phyloP scores from a whole-genome alignment of 108 stramenopile species.

The Chaetoceros tenuissimus region DNA sequence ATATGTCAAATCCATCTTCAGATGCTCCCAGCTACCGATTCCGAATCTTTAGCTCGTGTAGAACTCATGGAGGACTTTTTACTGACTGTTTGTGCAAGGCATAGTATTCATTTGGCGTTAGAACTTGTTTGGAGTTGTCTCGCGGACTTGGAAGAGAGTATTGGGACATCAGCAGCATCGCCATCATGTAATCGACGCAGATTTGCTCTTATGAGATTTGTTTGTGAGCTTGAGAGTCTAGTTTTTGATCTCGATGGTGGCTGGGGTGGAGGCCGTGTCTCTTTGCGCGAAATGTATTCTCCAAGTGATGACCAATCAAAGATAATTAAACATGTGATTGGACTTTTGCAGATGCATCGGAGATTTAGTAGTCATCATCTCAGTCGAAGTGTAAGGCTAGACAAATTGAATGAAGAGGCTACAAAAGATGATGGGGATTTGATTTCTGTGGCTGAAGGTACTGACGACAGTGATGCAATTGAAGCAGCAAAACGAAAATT shows the following conservation, averaged over 20 bases:
- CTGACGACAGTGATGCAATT: background rate
- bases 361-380: conserved; percentile 41
- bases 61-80: conserved; percentile 84
- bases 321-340: conserved; percentile 45
- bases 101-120: conserved; percentile 72
- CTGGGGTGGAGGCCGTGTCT: conserved; percentile 79
- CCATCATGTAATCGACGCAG: conserved; percentile 43
- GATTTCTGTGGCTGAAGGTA: background rate
- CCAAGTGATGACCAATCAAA: conserved; percentile 64
- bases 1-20: conserved; percentile 75
- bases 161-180: conserved; percentile 23
- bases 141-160: conserved; percentile 78
- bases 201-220: conserved; percentile 66
- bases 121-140: conserved; percentile 74
- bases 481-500: conserved; percentile 31
- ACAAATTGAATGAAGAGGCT: conserved; percentile 27
- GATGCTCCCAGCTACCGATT: conserved; percentile 68
- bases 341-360: conserved; percentile 47
- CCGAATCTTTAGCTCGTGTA: conserved; percentile 47
- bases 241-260: conserved; percentile 77
- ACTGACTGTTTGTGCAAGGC: conserved; percentile 52
- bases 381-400: conserved; percentile 54
- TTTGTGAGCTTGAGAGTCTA: conserved; percentile 75
- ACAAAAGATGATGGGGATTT: conserved; percentile 12
- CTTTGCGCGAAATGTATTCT: conserved; percentile 51